phyloP scores from a whole-genome alignment of 2,329 filamentous ascomycete genomes.

The Cladosporium phlei region DNA sequence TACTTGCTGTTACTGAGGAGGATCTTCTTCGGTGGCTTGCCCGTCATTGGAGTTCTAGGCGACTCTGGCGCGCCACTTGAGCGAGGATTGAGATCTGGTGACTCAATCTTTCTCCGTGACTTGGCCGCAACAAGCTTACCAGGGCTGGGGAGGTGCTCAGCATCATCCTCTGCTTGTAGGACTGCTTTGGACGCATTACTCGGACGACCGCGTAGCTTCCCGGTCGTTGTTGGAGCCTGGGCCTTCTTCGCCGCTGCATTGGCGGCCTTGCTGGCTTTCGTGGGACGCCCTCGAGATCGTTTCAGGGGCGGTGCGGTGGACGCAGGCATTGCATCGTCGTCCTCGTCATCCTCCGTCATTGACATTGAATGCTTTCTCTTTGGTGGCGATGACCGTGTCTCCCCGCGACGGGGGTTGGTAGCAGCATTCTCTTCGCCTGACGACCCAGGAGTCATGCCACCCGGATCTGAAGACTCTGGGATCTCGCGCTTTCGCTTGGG shows the following conservation, averaged over 20 bases:
- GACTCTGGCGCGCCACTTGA: conserved; percentile 3
- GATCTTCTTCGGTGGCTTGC: conserved; percentile 17
- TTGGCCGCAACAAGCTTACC: conserved; percentile 1
- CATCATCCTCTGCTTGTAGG: not conserved
- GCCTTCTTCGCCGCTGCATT: not conserved
- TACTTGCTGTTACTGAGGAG: conserved; percentile 20
- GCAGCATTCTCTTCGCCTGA: too few species aligned
- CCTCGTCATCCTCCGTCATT: not conserved
- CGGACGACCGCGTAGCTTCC: not conserved
- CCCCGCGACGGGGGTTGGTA: too few species aligned
- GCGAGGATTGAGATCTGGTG: not conserved
- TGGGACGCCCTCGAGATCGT: not conserved
- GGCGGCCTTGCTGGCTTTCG: not conserved
- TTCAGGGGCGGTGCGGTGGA: not conserved
- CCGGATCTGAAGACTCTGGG: not conserved
- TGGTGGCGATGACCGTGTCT: too few species aligned
- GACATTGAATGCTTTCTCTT: not conserved
- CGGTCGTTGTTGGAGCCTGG: not conserved
- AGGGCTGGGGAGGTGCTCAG: not conserved
- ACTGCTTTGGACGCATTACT: not conserved
- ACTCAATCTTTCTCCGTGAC: not conserved
- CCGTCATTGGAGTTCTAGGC: conserved; percentile 2
- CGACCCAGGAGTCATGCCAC: too few species aligned
- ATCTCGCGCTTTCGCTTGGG: not conserved
- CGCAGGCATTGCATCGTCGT: not conserved